Conservation (phyloP, 805 yeast species). For the Barnettozyma botsteinii region DNA sequence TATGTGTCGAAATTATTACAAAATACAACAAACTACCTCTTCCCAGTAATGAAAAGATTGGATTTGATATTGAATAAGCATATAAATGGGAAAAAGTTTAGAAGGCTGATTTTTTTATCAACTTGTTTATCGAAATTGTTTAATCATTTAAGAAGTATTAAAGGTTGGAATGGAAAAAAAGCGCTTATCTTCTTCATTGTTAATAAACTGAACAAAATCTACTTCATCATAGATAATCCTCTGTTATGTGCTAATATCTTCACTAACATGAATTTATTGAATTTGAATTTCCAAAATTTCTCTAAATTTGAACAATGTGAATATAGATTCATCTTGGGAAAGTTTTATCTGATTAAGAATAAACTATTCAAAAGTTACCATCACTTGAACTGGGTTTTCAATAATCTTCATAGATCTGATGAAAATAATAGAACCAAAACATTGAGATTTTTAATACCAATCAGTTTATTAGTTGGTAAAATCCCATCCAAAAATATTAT, state of each 20-base stretch:
- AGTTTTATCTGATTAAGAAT: constrained; percentile 48
- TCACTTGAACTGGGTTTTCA: constrained; percentile 43
- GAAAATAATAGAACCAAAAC: constrained; percentile 27
- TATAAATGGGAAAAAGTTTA: constrained; percentile 40
- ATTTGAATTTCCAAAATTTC: constrained; percentile 37
- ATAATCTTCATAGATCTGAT: constrained; percentile 7
- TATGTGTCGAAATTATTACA: constrained; percentile 33
- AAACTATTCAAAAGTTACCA: constrained; percentile 40
- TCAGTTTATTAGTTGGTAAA: constrained; percentile 47
- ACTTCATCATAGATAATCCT: constrained; percentile 49
- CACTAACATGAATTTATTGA: constrained; percentile 49
- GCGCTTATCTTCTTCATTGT: constrained; percentile 44
- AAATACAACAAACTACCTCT: constrained; percentile 32
- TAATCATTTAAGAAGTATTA: constrained; percentile 27
- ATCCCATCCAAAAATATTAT: constrained; percentile 34
- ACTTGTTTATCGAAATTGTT: constrained; percentile 23
- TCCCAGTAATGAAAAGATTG: constrained; percentile 41
- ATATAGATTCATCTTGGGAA: constrained; percentile 49
- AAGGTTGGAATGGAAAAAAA: constrained; percentile 34
- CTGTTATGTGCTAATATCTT: constrained; percentile 56
- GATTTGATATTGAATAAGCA: constrained; percentile 37
- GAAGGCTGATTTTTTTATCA: constrained; percentile 24
- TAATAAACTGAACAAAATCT: constrained; percentile 43
- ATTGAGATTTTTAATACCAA: constrained; percentile 45
- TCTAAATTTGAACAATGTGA: constrained; percentile 40